A percentile compares a stretch with the other conserved stretches of the same genome.
Evolutionary conservation across 257 asterid genomes (phyloP).

Genomic region (Solanum chilense): DNA sequence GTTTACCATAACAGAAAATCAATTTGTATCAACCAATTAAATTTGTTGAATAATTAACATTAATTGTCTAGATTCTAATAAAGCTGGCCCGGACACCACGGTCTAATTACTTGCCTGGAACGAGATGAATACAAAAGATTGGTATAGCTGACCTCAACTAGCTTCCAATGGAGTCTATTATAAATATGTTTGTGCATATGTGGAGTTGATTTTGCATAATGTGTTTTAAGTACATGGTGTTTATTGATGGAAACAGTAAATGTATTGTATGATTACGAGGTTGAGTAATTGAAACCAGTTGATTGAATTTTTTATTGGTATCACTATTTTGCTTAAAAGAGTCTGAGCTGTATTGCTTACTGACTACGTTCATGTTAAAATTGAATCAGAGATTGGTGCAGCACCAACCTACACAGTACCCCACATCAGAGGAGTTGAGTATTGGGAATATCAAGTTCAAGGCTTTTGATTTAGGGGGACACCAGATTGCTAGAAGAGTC

Average conservation of each 20-base stretch:
- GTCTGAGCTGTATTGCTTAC: not conserved
- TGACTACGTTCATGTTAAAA: not conserved
- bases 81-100: no score
- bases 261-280: not conserved
- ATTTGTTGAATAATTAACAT: no score
- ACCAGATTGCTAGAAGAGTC: slow-evolving; percentile 43
- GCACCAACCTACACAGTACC: slow-evolving; percentile 46
- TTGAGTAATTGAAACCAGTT: not conserved
- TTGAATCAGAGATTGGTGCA: slow-evolving; percentile 34
- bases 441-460: slow-evolving; percentile 34
- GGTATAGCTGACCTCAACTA: not conserved
- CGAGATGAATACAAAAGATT: not conserved
- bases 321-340: not conserved
- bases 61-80: no score
- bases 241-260: not conserved
- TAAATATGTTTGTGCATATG: not conserved
- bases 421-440: slow-evolving; percentile 45
- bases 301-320: not conserved
- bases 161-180: not conserved
- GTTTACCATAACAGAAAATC: not conserved
- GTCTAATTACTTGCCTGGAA: not conserved
- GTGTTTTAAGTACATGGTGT: not conserved
- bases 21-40: not conserved
- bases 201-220: not conserved
- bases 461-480: slow-evolving; percentile 50